Conservation (phyloP, 169 alveolate species). For the Neospora caninum region DNA sequence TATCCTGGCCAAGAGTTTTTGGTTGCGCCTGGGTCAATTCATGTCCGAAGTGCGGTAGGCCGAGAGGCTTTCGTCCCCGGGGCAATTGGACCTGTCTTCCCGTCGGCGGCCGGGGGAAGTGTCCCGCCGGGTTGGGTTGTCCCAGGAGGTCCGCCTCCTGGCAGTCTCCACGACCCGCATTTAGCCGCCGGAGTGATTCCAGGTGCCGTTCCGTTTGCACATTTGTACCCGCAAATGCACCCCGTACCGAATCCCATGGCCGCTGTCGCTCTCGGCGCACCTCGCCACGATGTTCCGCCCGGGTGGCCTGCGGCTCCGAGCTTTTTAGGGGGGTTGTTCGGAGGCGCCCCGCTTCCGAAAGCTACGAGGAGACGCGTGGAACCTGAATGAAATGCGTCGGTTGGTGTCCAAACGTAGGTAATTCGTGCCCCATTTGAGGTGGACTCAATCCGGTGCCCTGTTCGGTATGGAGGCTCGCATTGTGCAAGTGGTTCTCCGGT, state of each 20-base stretch:
- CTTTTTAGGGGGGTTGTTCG: conserved; percentile 9
- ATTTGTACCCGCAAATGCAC: conserved; percentile 4
- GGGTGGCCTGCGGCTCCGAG: conserved; percentile 3
- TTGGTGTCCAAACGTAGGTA: too few relatives aligned
- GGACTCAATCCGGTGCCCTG: too few relatives aligned
- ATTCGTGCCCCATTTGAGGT: too few relatives aligned
- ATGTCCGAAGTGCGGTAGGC: neutral
- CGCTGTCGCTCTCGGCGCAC: neutral
- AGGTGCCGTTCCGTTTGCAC: neutral
- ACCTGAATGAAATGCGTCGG: neutral
- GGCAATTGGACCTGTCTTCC: neutral
- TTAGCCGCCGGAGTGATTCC: neutral
- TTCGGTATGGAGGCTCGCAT: too few relatives aligned
- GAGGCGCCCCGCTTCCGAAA: neutral
- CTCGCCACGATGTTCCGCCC: neutral
- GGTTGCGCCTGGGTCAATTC: neutral
- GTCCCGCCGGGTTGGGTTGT: neutral
- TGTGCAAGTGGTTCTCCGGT: too few relatives aligned
- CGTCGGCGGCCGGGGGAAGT: neutral
- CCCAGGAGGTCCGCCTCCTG: conserved; percentile 16
- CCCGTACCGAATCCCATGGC: neutral
- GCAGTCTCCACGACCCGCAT: neutral
- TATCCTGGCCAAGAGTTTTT: neutral
- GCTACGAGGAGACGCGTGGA: neutral
- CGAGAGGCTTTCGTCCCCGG: neutral